Evolutionary conservation across 2,329 filamentous ascomycete species (phyloP), one percentile per base, ranked within the genome.

Genomic region (Xylariaceae sp.): DNA sequence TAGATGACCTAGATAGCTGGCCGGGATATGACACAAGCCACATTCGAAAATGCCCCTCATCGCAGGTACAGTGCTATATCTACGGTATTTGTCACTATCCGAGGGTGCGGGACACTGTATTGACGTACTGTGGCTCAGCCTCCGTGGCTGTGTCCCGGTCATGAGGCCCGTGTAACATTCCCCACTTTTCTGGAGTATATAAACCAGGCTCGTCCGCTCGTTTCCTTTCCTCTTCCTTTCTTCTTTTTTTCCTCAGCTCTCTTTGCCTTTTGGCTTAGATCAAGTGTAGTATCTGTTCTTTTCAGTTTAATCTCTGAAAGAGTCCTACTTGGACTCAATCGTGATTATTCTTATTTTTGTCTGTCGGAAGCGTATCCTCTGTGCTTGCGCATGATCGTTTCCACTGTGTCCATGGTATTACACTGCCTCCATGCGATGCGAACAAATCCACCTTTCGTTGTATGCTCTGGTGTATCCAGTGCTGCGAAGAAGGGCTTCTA

Each of bases 201-300:
- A 64, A 51, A 8, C 2, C 32, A 19, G 6, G 19, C 5, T 41
- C 29, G 2, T 29, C 9, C 49, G 49, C 43, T 51, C 44, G 40
- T 50, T 42, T 31, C 53, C 55, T 55, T 47, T 35, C 45, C 40
- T 2, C 12, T 31, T 73, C 75, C 31, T 73, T 74, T 72, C 73
- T 74, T 74, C 72, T 73, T 59, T 75, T 78, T 73, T 74, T 76
- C 75, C 68, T 73, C 65, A 78, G 74, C 76, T 78, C 75, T 78
- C 74, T 77, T 77, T 76, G 74, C 60, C 58, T 62, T 64, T 59
- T 64, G 63, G 63, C 64, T 88, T 88, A 89, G 86, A 89, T 89
- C 86, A 89, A 88, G 85, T 89, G 85, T 89, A 89, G 86, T 89
- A 89, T 88, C 86, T 89, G 86, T 90, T 91, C 86, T 91, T 89